Evolutionary conservation across 306 rosid species (phyloP), one percentile per base, ranked within the genome.

Genomic region (Dalbergia cochinchinensis): DNA sequence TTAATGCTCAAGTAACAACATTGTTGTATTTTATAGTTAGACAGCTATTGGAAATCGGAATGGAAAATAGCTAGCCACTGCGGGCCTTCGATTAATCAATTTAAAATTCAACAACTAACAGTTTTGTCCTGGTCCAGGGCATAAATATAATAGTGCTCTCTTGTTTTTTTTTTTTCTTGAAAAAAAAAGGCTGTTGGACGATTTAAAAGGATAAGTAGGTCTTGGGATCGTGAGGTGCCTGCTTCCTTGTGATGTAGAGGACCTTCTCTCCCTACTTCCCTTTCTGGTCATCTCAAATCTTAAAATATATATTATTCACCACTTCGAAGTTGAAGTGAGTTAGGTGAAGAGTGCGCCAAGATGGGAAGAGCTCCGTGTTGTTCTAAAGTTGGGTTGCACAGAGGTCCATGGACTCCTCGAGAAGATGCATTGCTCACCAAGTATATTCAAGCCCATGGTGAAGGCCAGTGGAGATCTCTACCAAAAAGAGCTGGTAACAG

Each of bases 361-460:
- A 26, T 92, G 97, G 97, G 91, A 83, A 89, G 97, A 74, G 92
- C 96, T 80, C 97, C 97, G 55, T 93, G 97, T 68, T 93, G 97
- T 77, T 78, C 97, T 0, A 93, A 93, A 80, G 97, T 93, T 20
- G 98, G 98, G 41, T 48, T 93, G 81, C 97, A 88, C 62, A 91
- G 92, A 93, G 98, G 98, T 15, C 94, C 97, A 57, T 93, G 98
- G 98, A 90, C 92, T 57, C 86, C 90, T 3, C 77, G 89, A 58
- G 98, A 91, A 77, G 97, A 93, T 82, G 89, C 91, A 85, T 88
- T 93, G 66, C 98, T 93, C 78, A 83, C 90, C 13, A 84, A 84
- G 33, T 90, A 87, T 77, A 90, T 93, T 74, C 92, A 88, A 84
- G 86, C 89, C 71, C 94, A 93, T 62, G 97, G 98, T 0, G 97